These are phyloP conservation scores for Fraxinus velutina DNA, from an alignment of 305 asterid genomes.

Conservation along the genomic window DNA sequence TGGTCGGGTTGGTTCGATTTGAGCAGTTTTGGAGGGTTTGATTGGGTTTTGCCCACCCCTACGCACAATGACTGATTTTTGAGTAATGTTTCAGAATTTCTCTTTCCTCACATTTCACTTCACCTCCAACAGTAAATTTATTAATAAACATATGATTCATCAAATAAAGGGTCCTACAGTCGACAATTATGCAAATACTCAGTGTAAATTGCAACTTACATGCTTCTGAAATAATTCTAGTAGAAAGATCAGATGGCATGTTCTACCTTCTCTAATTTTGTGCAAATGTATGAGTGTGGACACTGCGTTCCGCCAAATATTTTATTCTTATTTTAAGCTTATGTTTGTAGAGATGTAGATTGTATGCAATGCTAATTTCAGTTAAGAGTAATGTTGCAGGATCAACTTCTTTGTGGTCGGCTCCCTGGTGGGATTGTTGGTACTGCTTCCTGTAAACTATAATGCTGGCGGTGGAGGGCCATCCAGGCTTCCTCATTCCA, in stretches of 20 bases:
- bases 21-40: no score
- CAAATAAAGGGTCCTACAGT: background rate
- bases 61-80: background rate
- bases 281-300: background rate
- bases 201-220: background rate
- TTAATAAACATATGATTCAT: background rate
- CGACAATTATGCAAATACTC: background rate
- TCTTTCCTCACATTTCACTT: background rate
- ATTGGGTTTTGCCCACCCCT: no score
- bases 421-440: conserved; percentile 60
- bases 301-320: background rate
- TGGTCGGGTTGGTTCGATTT: no score
- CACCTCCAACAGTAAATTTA: background rate
- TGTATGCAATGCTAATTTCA: conserved; percentile 13
- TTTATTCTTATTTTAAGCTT: background rate
- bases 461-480: conserved; percentile 42
- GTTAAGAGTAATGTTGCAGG: conserved; percentile 48
- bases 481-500: conserved; percentile 37
- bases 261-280: background rate
- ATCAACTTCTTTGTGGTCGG: conserved; percentile 68
- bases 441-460: conserved; percentile 76
- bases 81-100: background rate
- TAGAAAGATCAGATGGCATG: background rate
- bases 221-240: background rate
- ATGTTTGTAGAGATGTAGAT: background rate